phyloP scores from a whole-genome alignment of 177 flowering plant species.

The Vitis hybrid region DNA sequence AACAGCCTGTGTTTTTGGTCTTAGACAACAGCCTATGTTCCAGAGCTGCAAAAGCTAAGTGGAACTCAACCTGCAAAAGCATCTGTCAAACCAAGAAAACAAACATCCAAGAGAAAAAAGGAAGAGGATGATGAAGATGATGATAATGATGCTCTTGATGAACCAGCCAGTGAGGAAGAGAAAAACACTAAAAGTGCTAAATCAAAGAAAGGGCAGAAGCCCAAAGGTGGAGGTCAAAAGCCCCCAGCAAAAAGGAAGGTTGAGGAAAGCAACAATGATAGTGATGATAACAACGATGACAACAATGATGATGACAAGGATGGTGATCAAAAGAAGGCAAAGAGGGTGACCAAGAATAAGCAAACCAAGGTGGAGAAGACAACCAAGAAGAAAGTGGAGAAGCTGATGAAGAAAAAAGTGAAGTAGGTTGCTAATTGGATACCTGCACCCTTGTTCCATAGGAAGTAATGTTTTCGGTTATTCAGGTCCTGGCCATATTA shows the following conservation, averaged over 20 bases:
- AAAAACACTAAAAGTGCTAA: constrained; percentile 9
- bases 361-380: constrained; percentile 22
- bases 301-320: constrained; percentile 16
- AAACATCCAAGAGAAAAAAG: constrained; percentile 23
- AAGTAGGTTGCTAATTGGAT: constrained; percentile 15
- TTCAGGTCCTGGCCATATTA: not conserved
- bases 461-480: not conserved
- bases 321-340: constrained; percentile 16
- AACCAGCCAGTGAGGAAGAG: constrained; percentile 19
- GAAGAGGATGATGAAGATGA: not conserved
- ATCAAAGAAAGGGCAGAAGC: constrained; percentile 25
- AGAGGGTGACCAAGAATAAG: constrained; percentile 13
- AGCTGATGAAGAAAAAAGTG: constrained; percentile 23
- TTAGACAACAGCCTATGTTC: constrained; percentile 93
- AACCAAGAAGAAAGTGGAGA: constrained; percentile 16
- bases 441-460: not conserved
- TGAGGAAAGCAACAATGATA: constrained; percentile 26
- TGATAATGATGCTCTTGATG: constrained; percentile 13
- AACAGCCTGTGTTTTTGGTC: constrained; percentile 12
- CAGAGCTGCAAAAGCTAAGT: constrained; percentile 69
- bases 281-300: constrained; percentile 19
- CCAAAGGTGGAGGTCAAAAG: constrained; percentile 28
- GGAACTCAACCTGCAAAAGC: constrained; percentile 36
- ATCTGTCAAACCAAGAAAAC: constrained; percentile 31
- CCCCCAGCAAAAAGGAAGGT: constrained; percentile 36